Evolutionary conservation across 116 monocot genomes (phyloP), one percentile per base, ranked within the genome.

Genomic region (Iris pallida): DNA sequence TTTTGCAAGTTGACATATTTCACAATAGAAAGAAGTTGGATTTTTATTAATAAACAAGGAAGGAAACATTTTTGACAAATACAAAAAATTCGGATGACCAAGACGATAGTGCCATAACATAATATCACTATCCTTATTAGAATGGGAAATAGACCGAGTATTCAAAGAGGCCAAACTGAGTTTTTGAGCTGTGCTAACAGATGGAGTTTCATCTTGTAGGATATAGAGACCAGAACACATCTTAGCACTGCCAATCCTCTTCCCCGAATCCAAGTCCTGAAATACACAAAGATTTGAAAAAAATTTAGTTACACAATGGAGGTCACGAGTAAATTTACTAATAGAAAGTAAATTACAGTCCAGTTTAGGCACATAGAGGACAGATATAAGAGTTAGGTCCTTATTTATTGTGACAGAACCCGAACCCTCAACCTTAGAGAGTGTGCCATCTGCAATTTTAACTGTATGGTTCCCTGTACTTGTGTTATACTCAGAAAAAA

Each of bases 41-140:
- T 63, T 63, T 63, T 63, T 47, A 63, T 63, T 45, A 13, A 63
- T 63, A 15, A 63, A 63, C 19, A 47, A 47, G 8, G 63, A 63
- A 14, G 46, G 63, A 45, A 63, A 63, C 16, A 63, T 6, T 46
- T 44, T 63, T 63, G 44, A 5, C 8, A 63, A 45, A 18, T 63
- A 63, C 8, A 63, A 9, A 45, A 63, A 63, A 63, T 63, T 63
- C 8, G 17, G 63, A 63, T 63, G 46, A 63, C 63, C 46, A 14
- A 63, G 46, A 7, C 46, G 7, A 63, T 46, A 63, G 63, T 63
- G 63, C 46, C 63, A 63, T 63, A 63, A 63, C 45, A 63, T 63
- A 46, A 63, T 18, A n/a, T 44, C 44, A 63, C 44, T 63, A 63
- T 63, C 63, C 46, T 45, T 63, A 47, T 63, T 63, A 48, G 47